Evolutionary conservation across 1,284 basidiomycete species (phyloP), one percentile per base, ranked within the genome.

Genomic region (Filobasidium uniguttulatum): DNA sequence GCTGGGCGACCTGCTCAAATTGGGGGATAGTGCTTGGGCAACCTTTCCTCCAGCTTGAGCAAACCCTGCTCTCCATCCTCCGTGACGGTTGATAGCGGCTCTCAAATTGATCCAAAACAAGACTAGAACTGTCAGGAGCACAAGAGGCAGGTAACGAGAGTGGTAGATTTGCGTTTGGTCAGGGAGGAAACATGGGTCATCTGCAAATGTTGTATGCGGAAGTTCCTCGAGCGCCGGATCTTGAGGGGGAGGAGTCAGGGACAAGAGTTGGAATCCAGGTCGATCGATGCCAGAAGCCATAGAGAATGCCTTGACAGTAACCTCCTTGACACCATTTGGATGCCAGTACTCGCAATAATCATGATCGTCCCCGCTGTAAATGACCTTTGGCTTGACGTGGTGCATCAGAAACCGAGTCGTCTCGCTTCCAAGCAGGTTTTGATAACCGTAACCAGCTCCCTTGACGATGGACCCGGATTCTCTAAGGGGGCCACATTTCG

Each of bases 331-430:
- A n/a, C 62, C 63, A 33, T 57, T 58, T 3, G 68, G 62, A 62
- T 86, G 83, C 51, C 69, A 71, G 56, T 82, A 76, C 58, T 86
- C 83, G 65, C 87, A 91, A 56, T 86, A 86, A 62, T 91, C 87
- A 56, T 85, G 83, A 66, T 91, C 84, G 63, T 91, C 86, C 9
- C 83, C 88, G 57, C 85, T 87, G 64, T 84, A 83, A 4, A 90
- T 73, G 1, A 81, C 60, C 12, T 70, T 65, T 12, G 88, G 87
- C 28, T 75, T 72, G 15, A 88, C 63, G 23, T 68, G 74, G 25
- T 80, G 71, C 17, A 91, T 69, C 28, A 91, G 63, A 63, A 83
- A 88, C 15, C 72, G 62, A 2, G 80, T 79, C 5, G 82, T 82
- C 48, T 81, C 77, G 54, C 81, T 78, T 17, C 81, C 80, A 17